Conservation (phyloP, 768 basidiomycete genomes). For the Trametes elegans region DNA sequence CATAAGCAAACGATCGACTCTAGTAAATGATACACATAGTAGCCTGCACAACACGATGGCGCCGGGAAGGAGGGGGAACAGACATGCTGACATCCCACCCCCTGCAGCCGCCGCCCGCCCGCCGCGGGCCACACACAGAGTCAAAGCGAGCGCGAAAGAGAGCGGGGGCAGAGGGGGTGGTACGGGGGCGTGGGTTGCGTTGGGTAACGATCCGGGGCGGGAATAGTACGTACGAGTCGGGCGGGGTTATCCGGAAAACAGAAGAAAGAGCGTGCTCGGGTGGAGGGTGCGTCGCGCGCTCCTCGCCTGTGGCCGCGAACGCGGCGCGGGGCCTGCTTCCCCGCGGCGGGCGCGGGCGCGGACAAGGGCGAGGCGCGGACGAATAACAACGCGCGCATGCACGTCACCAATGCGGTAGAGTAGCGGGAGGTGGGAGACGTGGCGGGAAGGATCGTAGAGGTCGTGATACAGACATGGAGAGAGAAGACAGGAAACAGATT, state of each 20-base stretch:
- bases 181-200: conserved; percentile 3
- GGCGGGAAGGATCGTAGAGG: conserved; percentile 16
- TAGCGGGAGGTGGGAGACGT: not conserved
- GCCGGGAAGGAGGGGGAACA: no score
- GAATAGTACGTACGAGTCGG: not conserved
- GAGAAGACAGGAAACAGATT: conserved; percentile 2
- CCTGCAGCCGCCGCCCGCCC: conserved; percentile 16
- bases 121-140: conserved; percentile 10
- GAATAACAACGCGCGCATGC: conserved; percentile 11
- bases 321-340: not conserved
- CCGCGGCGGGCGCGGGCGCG: not conserved
- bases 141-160: conserved; percentile 7
- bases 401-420: conserved; percentile 14
- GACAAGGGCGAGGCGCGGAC: not conserved
- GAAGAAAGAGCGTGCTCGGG: conserved; percentile 2
- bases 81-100: conserved; percentile 15
- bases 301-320: no score
- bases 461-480: conserved; percentile 23
- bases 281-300: not conserved
- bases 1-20: conserved; percentile 22
- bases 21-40: conserved; percentile 24
- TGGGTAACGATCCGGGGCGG: conserved; percentile 1
- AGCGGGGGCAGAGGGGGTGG: conserved; percentile 13
- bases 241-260: conserved; percentile 1
- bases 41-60: conserved; percentile 21